Conservation (phyloP, 228 moss, liverwort and hornwort genomes). For the Sphagnum magellanicum region DNA sequence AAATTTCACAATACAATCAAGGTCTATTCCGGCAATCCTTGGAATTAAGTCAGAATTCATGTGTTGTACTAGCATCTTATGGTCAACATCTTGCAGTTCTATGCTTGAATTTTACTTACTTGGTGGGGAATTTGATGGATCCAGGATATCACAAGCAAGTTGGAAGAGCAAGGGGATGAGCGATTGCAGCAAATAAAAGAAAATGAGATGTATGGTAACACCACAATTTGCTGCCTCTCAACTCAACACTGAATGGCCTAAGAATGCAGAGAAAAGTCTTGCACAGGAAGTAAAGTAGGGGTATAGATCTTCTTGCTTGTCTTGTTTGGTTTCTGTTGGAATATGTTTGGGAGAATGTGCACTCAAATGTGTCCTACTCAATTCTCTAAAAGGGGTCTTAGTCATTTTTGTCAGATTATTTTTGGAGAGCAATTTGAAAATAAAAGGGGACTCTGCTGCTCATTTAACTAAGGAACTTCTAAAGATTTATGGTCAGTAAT, state of each 20-base stretch:
- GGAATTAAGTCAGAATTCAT: neutral
- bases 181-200: slow-evolving; percentile 86
- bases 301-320: neutral
- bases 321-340: neutral
- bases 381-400: too few relatives aligned
- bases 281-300: neutral
- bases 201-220: slow-evolving; percentile 70
- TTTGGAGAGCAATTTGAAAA: too few relatives aligned
- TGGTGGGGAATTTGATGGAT: slow-evolving; percentile 8
- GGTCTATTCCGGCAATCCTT: slow-evolving; percentile 20
- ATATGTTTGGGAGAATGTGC: neutral
- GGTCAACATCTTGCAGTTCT: too few relatives aligned
- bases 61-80: too few relatives aligned
- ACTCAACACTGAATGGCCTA: neutral
- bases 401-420: too few relatives aligned
- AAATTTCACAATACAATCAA: slow-evolving; percentile 89
- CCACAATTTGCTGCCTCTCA: neutral
- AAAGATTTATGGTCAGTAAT: too few relatives aligned
- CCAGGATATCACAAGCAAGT: slow-evolving; percentile 86
- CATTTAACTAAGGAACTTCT: too few relatives aligned
- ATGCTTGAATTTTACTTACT: too few relatives aligned
- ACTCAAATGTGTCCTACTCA: too few relatives aligned
- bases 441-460: too few relatives aligned
- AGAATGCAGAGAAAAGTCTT: neutral
- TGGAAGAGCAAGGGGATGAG: slow-evolving; percentile 90